Conservation (phyloP, 768 basidiomycete species). For the Tremella fuciformis region DNA sequence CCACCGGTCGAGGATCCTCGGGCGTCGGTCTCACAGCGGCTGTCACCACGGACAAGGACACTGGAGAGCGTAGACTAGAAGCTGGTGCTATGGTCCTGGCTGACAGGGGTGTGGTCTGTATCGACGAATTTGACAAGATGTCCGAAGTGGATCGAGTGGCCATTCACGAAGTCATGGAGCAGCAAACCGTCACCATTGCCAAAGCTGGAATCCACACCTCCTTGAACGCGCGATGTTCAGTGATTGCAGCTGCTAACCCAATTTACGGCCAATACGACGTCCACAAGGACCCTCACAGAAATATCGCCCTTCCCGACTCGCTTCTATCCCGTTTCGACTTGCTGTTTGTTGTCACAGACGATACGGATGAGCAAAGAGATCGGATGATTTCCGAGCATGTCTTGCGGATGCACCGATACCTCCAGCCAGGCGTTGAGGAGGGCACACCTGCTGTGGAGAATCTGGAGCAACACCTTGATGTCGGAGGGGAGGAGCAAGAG, state of each 20-base stretch:
- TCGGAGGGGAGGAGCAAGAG: conserved; percentile 69
- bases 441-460: conserved; percentile 84
- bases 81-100: conserved; percentile 99
- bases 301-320: conserved; percentile 96
- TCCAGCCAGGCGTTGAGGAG: conserved; percentile 94
- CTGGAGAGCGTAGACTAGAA: conserved; percentile 88
- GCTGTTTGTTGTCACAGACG: conserved; percentile 95
- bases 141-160: conserved; percentile 97
- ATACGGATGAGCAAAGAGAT: conserved; percentile 91
- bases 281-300: conserved; percentile 98
- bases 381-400: conserved; percentile 96
- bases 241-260: conserved; percentile 96
- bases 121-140: conserved; percentile 99
- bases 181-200: conserved; percentile 98
- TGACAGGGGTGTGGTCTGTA: conserved; percentile 97
- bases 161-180: conserved; percentile 99
- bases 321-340: conserved; percentile 97
- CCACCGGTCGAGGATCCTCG: conserved; percentile 95
- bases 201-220: conserved; percentile 99
- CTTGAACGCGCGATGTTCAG: conserved; percentile 94
- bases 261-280: conserved; percentile 99
- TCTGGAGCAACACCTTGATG: conserved; percentile 78
- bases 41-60: conserved; percentile 96
- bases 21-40: conserved; percentile 98
- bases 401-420: conserved; percentile 91